Evolutionary conservation across 345 rosid genomes (phyloP).

Genomic region (Psidium friedrichsthalianum): DNA sequence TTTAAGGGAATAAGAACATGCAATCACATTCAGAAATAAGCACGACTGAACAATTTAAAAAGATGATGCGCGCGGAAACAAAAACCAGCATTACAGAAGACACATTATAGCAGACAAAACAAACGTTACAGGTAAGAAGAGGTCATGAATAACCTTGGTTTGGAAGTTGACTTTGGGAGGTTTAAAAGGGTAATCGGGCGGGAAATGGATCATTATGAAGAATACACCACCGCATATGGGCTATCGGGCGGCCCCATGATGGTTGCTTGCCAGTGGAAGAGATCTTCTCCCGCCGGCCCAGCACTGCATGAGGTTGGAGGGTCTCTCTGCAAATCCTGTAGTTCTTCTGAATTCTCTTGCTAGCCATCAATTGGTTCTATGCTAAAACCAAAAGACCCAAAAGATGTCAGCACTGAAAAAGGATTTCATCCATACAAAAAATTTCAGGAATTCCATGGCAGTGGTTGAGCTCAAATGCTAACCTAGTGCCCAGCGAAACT

Average conservation of each 20-base stretch:
- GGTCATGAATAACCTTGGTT: slow-evolving; percentile 5
- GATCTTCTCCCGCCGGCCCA: slow-evolving; percentile 10
- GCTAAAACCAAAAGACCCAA: not conserved
- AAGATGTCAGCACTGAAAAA: not conserved
- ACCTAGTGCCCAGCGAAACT: not conserved
- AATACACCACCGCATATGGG: slow-evolving; percentile 13
- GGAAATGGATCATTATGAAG: slow-evolving; percentile 11
- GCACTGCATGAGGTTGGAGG: slow-evolving; percentile 14
- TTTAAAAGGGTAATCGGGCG: slow-evolving; percentile 8
- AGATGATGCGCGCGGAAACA: not conserved
- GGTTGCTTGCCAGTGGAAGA: slow-evolving; percentile 17
- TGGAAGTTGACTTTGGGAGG: slow-evolving; percentile 15
- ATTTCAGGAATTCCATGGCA: not conserved
- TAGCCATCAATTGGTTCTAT: slow-evolving; percentile 1
- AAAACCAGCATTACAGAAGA: not conserved
- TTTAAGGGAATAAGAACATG: not conserved
- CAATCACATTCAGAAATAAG: not conserved
- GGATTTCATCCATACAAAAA: not conserved
- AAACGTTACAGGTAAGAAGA: not conserved
- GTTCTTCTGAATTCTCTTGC: slow-evolving; percentile 16
- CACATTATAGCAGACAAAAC: not conserved
- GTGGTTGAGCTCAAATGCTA: not conserved
- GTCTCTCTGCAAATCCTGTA: slow-evolving; percentile 13
- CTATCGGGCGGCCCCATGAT: slow-evolving; percentile 10
- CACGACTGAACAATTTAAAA: not conserved